Evolutionary conservation across 1,139 yeast genomes (phyloP).

Genomic region (Candida smagusa): DNA sequence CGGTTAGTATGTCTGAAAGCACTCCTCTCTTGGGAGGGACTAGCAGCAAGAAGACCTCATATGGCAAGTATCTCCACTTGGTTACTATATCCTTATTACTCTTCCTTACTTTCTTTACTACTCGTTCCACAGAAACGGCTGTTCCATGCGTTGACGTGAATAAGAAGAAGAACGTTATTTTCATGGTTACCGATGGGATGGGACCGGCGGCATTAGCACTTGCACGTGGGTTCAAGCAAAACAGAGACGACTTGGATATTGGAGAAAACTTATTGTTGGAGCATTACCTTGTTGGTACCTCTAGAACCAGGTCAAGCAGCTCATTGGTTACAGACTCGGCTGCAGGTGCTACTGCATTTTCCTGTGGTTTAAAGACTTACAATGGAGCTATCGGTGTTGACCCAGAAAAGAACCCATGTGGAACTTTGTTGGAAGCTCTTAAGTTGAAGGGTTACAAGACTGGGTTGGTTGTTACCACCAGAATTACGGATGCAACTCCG

Average conservation of each 20-base stretch:
- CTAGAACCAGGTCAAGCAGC: constrained; percentile 22
- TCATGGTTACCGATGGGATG: constrained; percentile 31
- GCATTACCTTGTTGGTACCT: constrained; percentile 21
- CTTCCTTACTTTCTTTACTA: constrained; percentile 9
- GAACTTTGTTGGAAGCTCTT: constrained; percentile 26
- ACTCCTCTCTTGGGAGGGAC: constrained; percentile 16
- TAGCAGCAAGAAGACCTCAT: constrained; percentile 7
- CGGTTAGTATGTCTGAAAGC: constrained; percentile 8
- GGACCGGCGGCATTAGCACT: constrained; percentile 27
- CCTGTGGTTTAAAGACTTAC: constrained; percentile 24
- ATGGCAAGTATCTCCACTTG: constrained; percentile 8
- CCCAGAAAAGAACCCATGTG: constrained; percentile 21
- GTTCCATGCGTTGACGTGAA: constrained; percentile 9
- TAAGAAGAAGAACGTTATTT: constrained; percentile 21
- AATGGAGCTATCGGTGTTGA: constrained; percentile 28
- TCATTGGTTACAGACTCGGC: constrained; percentile 27
- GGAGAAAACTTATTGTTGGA: constrained; percentile 21
- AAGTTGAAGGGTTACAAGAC: constrained; percentile 24
- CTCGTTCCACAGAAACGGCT: constrained; percentile 2
- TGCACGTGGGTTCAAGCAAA: constrained; percentile 23
- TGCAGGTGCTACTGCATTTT: constrained; percentile 28
- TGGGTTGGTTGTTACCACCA: constrained; percentile 27
- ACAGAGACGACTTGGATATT: constrained; percentile 18
- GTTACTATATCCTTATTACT: constrained; percentile 9
- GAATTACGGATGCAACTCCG: constrained; percentile 25